phyloP scores from a whole-genome alignment of 2,329 filamentous ascomycete species.

The Arthrobotrys musiformis region DNA sequence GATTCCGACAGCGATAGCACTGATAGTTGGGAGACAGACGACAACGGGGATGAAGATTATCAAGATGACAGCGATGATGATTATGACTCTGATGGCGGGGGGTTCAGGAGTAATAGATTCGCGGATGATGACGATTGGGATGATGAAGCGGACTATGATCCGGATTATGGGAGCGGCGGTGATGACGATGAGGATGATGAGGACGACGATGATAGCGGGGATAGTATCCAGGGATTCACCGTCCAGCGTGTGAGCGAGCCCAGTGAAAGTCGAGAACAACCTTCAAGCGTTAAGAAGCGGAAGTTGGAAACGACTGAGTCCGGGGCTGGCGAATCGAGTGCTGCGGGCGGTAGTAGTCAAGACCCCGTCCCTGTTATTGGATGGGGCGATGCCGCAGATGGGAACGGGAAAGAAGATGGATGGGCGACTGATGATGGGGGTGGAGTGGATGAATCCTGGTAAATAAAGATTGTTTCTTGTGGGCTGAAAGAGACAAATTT shows the following conservation, averaged over 20 bases:
- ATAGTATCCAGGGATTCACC: not conserved
- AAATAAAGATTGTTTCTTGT: not conserved
- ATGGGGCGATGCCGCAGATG: not conserved
- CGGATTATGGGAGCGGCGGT: constrained; percentile 22
- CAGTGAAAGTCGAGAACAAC: not conserved
- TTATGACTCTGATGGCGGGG: constrained; percentile 40
- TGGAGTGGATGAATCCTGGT: not conserved
- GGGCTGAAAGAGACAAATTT: no score
- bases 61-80: constrained; percentile 23
- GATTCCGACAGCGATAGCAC: constrained; percentile 26
- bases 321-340: not conserved
- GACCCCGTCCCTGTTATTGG: not conserved
- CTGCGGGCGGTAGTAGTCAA: not conserved
- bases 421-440: not conserved
- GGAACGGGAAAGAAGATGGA: not conserved
- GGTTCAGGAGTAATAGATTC: not conserved
- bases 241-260: not conserved
- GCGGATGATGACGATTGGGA: constrained; percentile 48
- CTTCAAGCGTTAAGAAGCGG: not conserved
- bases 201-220: constrained; percentile 14
- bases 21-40: constrained; percentile 34
- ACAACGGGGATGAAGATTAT: constrained; percentile 50
- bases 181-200: constrained; percentile 36
- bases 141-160: constrained; percentile 42
- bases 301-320: constrained; percentile 1